A percentile compares a stretch with the other conserved stretches of the same genome.
These are phyloP conservation scores for Amanita thiersii DNA, from an alignment of 768 basidiomycete species.

Conservation along the genomic window DNA sequence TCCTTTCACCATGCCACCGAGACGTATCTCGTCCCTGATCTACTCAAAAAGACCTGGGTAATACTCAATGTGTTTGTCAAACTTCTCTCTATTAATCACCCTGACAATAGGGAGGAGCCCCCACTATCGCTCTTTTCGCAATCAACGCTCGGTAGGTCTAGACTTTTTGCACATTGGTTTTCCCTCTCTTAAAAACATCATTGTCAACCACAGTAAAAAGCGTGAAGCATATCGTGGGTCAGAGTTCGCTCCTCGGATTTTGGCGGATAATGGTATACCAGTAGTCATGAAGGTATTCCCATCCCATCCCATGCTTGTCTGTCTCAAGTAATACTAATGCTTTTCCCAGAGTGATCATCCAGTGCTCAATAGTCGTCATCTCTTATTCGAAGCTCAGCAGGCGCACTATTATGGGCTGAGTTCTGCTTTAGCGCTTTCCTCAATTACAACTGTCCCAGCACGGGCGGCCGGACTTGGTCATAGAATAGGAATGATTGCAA, in stretches of 20 bases:
- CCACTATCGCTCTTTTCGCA: slow-evolving; percentile 70
- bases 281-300: slow-evolving; percentile 78
- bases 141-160: slow-evolving; percentile 37
- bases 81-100: no score
- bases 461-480: slow-evolving; percentile 59
- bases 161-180: neutral
- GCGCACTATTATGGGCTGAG: slow-evolving; percentile 60
- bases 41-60: slow-evolving; percentile 67
- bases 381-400: slow-evolving; percentile 65
- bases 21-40: slow-evolving; percentile 71
- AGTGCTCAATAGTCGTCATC: slow-evolving; percentile 52
- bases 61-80: slow-evolving; percentile 1
- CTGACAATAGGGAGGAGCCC: slow-evolving; percentile 46
- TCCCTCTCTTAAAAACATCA: no score
- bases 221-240: slow-evolving; percentile 61
- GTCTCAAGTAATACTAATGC: neutral
- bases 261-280: slow-evolving; percentile 55
- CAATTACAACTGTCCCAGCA: slow-evolving; percentile 62
- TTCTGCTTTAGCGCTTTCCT: slow-evolving; percentile 46
- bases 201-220: slow-evolving; percentile 29
- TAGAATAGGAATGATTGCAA: slow-evolving; percentile 53
- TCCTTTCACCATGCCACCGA: slow-evolving; percentile 78
- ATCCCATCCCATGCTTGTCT: neutral
- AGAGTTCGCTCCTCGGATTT: slow-evolving; percentile 61
- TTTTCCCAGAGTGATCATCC: slow-evolving; percentile 47